Evolutionary conservation across 2,329 filamentous ascomycete species (phyloP), one percentile per base, ranked within the genome.

Genomic region (Aspergillus chevalieri): DNA sequence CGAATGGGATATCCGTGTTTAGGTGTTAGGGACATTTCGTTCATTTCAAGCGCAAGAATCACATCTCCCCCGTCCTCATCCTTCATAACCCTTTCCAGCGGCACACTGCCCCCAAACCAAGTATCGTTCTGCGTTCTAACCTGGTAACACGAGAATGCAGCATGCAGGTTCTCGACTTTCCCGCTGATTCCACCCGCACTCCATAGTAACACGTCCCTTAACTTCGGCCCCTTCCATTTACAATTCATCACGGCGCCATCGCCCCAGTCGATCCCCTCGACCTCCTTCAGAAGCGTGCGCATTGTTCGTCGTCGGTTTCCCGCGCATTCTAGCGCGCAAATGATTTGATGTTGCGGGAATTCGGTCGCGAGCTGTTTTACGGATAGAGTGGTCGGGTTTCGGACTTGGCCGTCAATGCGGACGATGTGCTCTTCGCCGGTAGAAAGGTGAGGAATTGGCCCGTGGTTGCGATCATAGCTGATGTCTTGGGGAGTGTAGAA

Each of bases 191-290:
- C 73, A 1, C 78, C 78, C 28, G 65, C 65, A 1, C 65, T 54
- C 17, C n/a, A 8, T n/a, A 9, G 6, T 33, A 84, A 64, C 2
- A 83, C 71, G 57, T 82, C 78, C 24, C 67, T 61, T 10, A 83
- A 67, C 4, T 75, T 65, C 2, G 80, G 80, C 0, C 78, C 78
- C 12, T 68, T 73, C 78, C 78, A 83, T 48, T 66, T 71, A 57
- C 79, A 81, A 57, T 82, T 83, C 78, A 82, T 82, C 17, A 82
- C 74, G 0, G 80, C 80, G 36, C 74, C 79, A 55, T 82, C 79
- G 34, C 73, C 73, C 80, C 81, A 83, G 57, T 83, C 79, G 39
- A 83, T 75, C 0, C 80, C 81, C 30, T 73, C 66, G 4, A 83
- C 80, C 61, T 83, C 80, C 57, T 80, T 80, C 22, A 82, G 64